Evolutionary conservation across 805 yeast species (phyloP).

Genomic region (Candida adriatica): DNA sequence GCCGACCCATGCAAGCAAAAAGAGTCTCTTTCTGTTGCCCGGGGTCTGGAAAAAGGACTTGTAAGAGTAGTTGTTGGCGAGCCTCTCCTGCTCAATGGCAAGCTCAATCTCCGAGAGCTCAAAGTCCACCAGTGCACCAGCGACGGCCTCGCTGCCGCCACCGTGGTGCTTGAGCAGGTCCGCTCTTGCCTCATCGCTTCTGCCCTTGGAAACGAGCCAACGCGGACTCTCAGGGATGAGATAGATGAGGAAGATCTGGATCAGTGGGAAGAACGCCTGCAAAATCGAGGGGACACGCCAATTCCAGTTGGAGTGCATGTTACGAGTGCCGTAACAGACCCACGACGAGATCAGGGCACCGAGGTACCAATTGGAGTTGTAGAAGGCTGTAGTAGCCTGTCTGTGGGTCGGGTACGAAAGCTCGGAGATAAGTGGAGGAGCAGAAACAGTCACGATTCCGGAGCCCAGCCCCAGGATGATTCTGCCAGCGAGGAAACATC

Average conservation of each 20-base stretch:
- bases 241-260: constrained; percentile 32
- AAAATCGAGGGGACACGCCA: constrained; percentile 52
- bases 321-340: constrained; percentile 41
- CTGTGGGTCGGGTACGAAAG: constrained; percentile 40
- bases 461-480: constrained; percentile 43
- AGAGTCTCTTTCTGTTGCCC: constrained; percentile 36
- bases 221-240: constrained; percentile 48
- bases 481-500: constrained; percentile 26
- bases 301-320: constrained; percentile 27
- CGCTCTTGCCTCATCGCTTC: constrained; percentile 35
- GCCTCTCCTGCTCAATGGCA: constrained; percentile 36
- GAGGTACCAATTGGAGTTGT: constrained; percentile 45
- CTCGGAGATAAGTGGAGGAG: constrained; percentile 50
- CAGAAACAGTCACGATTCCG: constrained; percentile 34
- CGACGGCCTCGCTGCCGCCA: constrained; percentile 23
- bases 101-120: constrained; percentile 36
- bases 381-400: constrained; percentile 37
- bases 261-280: constrained; percentile 41
- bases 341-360: constrained; percentile 51
- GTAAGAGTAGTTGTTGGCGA: constrained; percentile 29
- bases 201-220: constrained; percentile 34
- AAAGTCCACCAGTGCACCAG: constrained; percentile 28
- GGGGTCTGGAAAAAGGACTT: constrained; percentile 32
- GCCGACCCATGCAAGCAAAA: constrained; percentile 28
- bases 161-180: constrained; percentile 36